Conservation (phyloP, 1,284 basidiomycete species). For the Ganoderma meredithae region DNA sequence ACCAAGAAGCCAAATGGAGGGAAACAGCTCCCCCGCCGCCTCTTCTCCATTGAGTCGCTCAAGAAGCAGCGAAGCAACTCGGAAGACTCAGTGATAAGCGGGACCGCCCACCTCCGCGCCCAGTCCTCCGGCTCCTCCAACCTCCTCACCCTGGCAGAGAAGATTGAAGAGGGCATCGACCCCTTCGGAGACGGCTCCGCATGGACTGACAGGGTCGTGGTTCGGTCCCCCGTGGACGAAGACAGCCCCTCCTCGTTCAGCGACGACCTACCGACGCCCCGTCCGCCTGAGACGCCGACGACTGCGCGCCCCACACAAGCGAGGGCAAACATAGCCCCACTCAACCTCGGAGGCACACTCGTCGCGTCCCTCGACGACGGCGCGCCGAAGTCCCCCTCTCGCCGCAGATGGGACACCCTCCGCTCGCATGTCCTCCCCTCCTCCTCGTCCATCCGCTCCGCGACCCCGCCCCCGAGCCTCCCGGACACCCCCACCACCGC, state of each 20-base stretch:
- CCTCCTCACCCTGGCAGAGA: slow-evolving; percentile 29
- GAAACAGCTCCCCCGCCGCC: slow-evolving; percentile 41
- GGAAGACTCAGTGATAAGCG: slow-evolving; percentile 28
- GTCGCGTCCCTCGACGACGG: slow-evolving; percentile 12
- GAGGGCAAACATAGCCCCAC: slow-evolving; percentile 23
- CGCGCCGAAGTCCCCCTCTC: slow-evolving; percentile 45
- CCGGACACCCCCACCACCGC: slow-evolving; percentile 36
- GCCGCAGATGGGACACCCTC: slow-evolving; percentile 59
- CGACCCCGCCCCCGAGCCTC: slow-evolving; percentile 34
- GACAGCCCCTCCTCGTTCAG: slow-evolving; percentile 8
- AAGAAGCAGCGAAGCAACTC: slow-evolving; percentile 36
- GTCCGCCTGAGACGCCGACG: slow-evolving; percentile 21
- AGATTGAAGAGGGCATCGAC: slow-evolving; percentile 26
- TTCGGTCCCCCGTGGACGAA: slow-evolving; percentile 29
- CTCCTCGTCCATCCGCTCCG: slow-evolving; percentile 32
- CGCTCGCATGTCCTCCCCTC: slow-evolving; percentile 58
- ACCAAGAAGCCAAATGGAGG: slow-evolving; percentile 42
- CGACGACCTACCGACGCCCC: slow-evolving; percentile 20
- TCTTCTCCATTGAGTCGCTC: slow-evolving; percentile 46
- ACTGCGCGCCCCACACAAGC: slow-evolving; percentile 17
- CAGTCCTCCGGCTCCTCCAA: slow-evolving; percentile 31
- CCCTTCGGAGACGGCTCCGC: slow-evolving; percentile 23
- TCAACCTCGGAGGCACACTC: slow-evolving; percentile 26
- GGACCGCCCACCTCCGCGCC: slow-evolving; percentile 26
- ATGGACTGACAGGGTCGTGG: slow-evolving; percentile 33